Base-by-base conservation (phyloP, 192 early-diverging fungal species). In the Backusella tuberculispora region DNA sequence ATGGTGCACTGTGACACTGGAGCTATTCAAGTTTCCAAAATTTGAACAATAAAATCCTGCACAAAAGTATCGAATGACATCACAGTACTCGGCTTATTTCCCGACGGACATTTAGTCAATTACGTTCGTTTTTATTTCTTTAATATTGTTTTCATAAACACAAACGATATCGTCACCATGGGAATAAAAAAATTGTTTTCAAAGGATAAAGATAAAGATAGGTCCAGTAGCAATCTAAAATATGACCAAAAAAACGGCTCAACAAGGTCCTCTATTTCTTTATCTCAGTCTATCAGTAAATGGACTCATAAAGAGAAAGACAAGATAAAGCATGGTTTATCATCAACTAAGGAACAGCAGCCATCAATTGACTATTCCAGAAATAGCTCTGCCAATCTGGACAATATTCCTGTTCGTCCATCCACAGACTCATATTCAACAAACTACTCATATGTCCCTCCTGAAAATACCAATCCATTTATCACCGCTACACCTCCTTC, bases 101-200 rank as follows among this genome's bases (percentile, higher is more conserved):
- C 53, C 53, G 53, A 60, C 53, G 24, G 19, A 3, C 8, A 60
- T 60, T 60, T 60, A 60, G 53, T 60, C 53, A 60, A 60, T 60
- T 60, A 60, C 21, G 53, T 24, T 34, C 29, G 29, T 29, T 66
- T 65, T 66, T 66, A 6, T 40, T 66, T 41, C 34, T 41, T 66
- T 66, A 48, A 15, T 56, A 56, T 56, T 40, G 42, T 67, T 67
- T 60, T 60, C 53, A 60, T 60, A 60, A 60, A 60, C 53, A 60
- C 53, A 60, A 24, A 26, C 26, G 26, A 26, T 60, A 60, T 5
- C 53, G 19, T 24, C 21, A 60, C 12, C 53, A 69, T 69, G 68
- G 68, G 68, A 46, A 13, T 69, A 69, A 69, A 43, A 29, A 69
- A 69, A 14, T 45, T 69, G 29, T 69, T 69, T 29, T 69, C 68